phyloP scores from a whole-genome alignment of 768 basidiomycete genomes.

The Hortiboletus campestris region DNA sequence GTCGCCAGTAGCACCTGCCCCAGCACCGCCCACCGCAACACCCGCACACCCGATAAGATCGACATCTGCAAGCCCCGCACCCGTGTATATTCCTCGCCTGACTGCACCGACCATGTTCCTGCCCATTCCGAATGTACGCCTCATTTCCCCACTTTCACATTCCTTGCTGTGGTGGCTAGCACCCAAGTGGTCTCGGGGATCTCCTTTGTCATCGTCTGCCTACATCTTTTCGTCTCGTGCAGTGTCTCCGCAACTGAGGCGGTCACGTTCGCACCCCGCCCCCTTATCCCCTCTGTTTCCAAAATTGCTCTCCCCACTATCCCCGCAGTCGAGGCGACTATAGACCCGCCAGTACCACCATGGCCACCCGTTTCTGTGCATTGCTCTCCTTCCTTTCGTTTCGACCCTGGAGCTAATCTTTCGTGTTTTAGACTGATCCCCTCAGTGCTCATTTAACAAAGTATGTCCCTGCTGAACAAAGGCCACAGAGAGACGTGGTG shows the following conservation, averaged over 20 bases:
- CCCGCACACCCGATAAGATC: conserved; percentile 36
- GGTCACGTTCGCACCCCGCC: conserved; percentile 1
- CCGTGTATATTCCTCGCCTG: conserved; percentile 64
- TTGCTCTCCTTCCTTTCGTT: background rate
- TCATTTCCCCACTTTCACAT: conserved; percentile 41
- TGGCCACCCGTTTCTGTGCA: conserved; percentile 7
- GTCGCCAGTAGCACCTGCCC: background rate
- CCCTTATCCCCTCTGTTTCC: conserved; percentile 6
- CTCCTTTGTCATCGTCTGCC: conserved; percentile 38
- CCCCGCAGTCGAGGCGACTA: conserved; percentile 4
- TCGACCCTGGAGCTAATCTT: conserved; percentile 4
- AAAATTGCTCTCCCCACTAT: background rate
- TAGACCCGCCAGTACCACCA: conserved; percentile 2
- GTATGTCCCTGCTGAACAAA: conserved; percentile 76
- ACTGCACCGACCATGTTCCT: conserved; percentile 77
- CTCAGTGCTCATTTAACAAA: conserved; percentile 78
- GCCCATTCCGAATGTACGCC: conserved; percentile 87
- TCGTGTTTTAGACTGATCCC: conserved; percentile 64
- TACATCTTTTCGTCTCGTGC: conserved; percentile 28
- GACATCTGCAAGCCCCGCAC: conserved; percentile 10
- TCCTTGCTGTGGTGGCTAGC: conserved; percentile 61
- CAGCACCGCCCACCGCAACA: background rate
- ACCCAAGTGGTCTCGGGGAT: conserved; percentile 33
- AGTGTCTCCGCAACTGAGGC: background rate
- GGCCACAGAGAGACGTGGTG: conserved; percentile 68